Evolutionary conservation across 805 yeast species (phyloP), one percentile per base, ranked within the genome.

Genomic region (Lipomyces anomalus): DNA sequence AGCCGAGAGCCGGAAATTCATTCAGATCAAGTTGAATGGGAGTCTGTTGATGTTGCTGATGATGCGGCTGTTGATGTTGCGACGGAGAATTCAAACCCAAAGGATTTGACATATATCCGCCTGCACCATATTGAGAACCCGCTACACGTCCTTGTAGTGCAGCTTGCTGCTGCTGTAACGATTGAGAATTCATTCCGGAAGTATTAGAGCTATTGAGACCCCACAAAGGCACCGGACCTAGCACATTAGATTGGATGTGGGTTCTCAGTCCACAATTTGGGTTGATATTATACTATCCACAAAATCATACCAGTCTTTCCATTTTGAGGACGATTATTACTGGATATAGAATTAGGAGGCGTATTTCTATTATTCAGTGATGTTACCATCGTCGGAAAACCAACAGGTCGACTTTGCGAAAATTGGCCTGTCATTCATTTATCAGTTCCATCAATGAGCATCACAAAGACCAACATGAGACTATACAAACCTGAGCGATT

Each of bases 181-280:
- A 41, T 17, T 36, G n/a, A n/a, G n/a, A n/a, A n/a, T n/a, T n/a
- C n/a, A n/a, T n/a, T n/a, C n/a, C n/a, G n/a, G n/a, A n/a, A n/a
- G n/a, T n/a, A n/a, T n/a, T 16, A 13, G 53, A 33, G 13, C 44
- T 48, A 18, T 43, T 46, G 28, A 47, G 38, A n/a, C 53, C 53
- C 53, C 53, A 48, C 28, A 48, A 17, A 23, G 52, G 53, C 13
- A 43, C 42, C 20, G 36, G 47, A 3, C 44, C 53, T 48, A 35
- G n/a, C n/a, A n/a, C n/a, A n/a, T n/a, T n/a, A n/a, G n/a, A n/a
- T n/a, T n/a, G n/a, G n/a, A n/a, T n/a, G n/a, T 18, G 9, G 18
- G 16, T 22, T 17, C 18, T 43, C 33, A 22, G 36, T 11, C 7
- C 13, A 24, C 6, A n/a, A 7, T 21, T 38, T 32, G 11, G 50